Evolutionary conservation across 2,329 filamentous ascomycete genomes (phyloP), one percentile per base, ranked within the genome.

Genomic region (Colletotrichum plurivorum): DNA sequence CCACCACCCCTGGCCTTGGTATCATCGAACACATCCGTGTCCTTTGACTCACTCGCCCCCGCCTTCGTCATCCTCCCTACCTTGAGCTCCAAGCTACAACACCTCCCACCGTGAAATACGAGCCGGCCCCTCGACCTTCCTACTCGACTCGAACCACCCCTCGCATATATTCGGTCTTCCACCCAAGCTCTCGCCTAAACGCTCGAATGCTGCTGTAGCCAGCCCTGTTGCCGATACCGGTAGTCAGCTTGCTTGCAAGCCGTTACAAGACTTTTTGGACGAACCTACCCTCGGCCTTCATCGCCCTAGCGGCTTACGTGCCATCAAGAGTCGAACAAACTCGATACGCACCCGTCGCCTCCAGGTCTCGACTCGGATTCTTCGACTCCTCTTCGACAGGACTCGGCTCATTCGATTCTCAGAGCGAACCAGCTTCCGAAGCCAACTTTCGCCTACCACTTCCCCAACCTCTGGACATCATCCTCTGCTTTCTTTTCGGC

Each of bases 391-490:
- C 73, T 68, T 69, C 73, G 73, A 74, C 39, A 69, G 79, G 74
- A 74, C 70, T 71, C 75, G 75, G 73, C 74, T 73, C 71, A 72
- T 55, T 61, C 67, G 9, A 56, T 69, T 67, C 67, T 46, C 15
- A 63, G 43, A 41, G 67, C 70, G 67, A 67, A 67, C 46, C 48
- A 62, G 62, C 66, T 71, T 71, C 71, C 31, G 63, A 60, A 58
- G 51, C 62, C 43, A 56, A 43, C 67, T 39, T 51, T 68, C 43
- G 63, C 54, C 8, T 56, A 20, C 25, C 57, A n/a, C 9, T 58
- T 8, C 52, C 53, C 62, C 61, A 41, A 68, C 54, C 53, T 69
- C 16, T 46, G 67, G 67, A 51, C 51, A 27, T 48, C 63, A 61
- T 49, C 39, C 51, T 67, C 60, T 51, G 22, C 57, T 57, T 63